Conservation (phyloP, 2,329 filamentous ascomycete species). For the Kalaharituber pfeilii region DNA sequence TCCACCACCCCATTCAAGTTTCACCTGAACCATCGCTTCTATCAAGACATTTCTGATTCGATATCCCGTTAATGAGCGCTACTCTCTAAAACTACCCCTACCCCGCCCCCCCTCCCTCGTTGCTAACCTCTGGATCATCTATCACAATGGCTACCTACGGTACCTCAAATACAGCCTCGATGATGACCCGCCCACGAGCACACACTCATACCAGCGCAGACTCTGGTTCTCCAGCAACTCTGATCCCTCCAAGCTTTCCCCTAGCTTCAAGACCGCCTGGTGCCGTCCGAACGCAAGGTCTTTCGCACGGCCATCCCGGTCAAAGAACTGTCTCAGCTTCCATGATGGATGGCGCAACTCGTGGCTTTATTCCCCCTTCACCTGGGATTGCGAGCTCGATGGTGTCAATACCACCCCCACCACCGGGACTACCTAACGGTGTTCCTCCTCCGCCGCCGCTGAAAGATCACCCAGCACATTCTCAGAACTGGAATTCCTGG, state of each 20-base stretch:
- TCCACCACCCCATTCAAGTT: too few species aligned
- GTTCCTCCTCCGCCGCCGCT: not conserved
- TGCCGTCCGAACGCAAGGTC: not conserved
- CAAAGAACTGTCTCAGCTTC: constrained; percentile 1
- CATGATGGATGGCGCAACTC: not conserved
- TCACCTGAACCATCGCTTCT: too few species aligned
- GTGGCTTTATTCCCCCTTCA: not conserved
- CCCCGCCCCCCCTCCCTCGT: too few species aligned
- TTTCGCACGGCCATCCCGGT: not conserved
- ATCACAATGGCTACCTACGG: constrained; percentile 2
- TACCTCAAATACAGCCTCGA: not conserved
- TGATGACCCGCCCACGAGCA: not conserved
- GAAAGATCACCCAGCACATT: not conserved
- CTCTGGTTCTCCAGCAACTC: not conserved
- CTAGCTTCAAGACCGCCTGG: not conserved
- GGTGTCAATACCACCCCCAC: not conserved
- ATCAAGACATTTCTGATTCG: too few species aligned
- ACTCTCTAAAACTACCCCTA: too few species aligned
- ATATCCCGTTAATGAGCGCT: too few species aligned
- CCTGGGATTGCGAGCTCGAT: not conserved
- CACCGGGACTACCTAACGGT: not conserved
- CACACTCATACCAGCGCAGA: not conserved
- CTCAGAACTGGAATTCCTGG: not conserved
- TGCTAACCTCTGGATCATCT: constrained; percentile 24
- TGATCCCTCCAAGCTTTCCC: not conserved